phyloP scores from a whole-genome alignment of 2,329 filamentous ascomycete species.

The Ascochyta clinopodiicola region DNA sequence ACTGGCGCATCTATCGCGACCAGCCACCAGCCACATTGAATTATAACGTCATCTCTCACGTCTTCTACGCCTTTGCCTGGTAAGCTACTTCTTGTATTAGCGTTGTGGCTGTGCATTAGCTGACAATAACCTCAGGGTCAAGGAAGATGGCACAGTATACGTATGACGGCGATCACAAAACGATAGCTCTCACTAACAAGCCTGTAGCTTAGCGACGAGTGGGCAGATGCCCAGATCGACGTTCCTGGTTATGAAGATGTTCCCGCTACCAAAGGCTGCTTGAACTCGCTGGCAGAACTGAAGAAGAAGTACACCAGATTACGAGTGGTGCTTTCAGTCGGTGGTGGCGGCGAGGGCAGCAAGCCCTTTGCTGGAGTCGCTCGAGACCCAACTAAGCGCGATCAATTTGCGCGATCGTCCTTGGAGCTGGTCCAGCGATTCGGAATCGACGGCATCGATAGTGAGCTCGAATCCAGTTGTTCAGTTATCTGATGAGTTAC shows the following conservation, averaged over 20 bases:
- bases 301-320: slow-evolving; percentile 74
- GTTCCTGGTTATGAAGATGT: slow-evolving; percentile 66
- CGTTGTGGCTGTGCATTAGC: slow-evolving; percentile 17
- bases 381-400: slow-evolving; percentile 63
- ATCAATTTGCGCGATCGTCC: slow-evolving; percentile 74
- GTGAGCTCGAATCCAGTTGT: slow-evolving; percentile 55
- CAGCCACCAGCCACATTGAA: slow-evolving; percentile 77
- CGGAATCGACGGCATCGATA: slow-evolving; percentile 76
- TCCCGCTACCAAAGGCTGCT: slow-evolving; percentile 55
- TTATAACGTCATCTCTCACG: slow-evolving; percentile 77
- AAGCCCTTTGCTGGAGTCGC: slow-evolving; percentile 73
- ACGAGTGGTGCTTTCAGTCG: slow-evolving; percentile 78
- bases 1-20: slow-evolving; percentile 74
- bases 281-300: slow-evolving; percentile 75
- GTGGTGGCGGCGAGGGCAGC: slow-evolving; percentile 72
- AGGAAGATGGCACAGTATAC: slow-evolving; percentile 74
- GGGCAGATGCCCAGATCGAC: slow-evolving; percentile 74
- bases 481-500: background rate
- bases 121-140: slow-evolving; percentile 60
- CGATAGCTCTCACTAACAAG: slow-evolving; percentile 23
- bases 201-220: slow-evolving; percentile 76
- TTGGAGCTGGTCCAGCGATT: slow-evolving; percentile 72
- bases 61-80: slow-evolving; percentile 83
- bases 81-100: slow-evolving; percentile 37
- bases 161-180: slow-evolving; percentile 60